phyloP scores from a whole-genome alignment of 805 yeast genomes.

The Yarrowia sp. region DNA sequence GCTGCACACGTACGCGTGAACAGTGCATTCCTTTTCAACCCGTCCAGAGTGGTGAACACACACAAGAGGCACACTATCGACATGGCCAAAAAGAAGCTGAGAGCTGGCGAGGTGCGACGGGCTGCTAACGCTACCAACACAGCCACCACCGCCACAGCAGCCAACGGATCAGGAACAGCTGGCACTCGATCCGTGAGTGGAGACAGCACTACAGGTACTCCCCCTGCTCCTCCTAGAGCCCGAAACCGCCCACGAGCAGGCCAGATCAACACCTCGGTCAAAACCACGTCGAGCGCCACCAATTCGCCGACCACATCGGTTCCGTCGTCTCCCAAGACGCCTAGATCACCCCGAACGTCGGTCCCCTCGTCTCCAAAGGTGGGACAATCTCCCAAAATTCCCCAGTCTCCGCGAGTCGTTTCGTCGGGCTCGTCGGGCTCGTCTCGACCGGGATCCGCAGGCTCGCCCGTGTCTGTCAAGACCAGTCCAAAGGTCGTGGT shows the following conservation, averaged over 20 bases:
- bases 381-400: not conserved
- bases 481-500: conserved; percentile 3
- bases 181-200: conserved; percentile 6
- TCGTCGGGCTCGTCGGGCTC: not conserved
- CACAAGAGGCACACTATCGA: conserved; percentile 3
- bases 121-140: not conserved
- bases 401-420: conserved; percentile 7
- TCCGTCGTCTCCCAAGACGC: conserved; percentile 26
- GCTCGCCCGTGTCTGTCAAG: not conserved
- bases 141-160: not conserved
- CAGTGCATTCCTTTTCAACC: conserved; percentile 31
- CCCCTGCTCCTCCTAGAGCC: conserved; percentile 28
- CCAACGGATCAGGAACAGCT: not conserved
- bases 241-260: conserved; percentile 11
- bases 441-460: conserved; percentile 1
- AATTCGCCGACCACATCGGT: conserved; percentile 23
- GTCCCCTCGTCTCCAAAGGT: conserved; percentile 7
- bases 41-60: conserved; percentile 7
- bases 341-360: conserved; percentile 11
- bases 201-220: not conserved
- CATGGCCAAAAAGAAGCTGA: conserved; percentile 35
- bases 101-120: conserved; percentile 28
- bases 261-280: conserved; percentile 6
- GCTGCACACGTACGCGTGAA: conserved; percentile 36
- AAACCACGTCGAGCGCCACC: not conserved